phyloP scores from a whole-genome alignment of 345 rosid species.

The Melaleuca quinquenervia region DNA sequence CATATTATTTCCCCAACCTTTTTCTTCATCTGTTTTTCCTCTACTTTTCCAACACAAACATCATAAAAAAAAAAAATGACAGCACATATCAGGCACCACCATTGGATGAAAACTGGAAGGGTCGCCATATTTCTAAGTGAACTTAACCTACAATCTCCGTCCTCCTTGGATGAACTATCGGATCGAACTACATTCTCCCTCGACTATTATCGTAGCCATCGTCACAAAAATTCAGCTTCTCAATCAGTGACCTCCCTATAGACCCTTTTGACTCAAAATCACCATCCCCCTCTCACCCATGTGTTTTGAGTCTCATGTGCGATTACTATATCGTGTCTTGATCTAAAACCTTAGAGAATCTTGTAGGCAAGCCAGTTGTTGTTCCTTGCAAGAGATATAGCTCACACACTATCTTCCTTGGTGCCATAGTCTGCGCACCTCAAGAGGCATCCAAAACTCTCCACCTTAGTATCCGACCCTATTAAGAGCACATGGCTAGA shows the following conservation, averaged over 20 bases:
- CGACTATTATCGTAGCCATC: background rate
- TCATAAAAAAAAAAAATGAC: background rate
- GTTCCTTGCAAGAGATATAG: background rate
- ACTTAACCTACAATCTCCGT: background rate
- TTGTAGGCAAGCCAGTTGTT: background rate
- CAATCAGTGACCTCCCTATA: background rate
- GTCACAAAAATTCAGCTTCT: background rate
- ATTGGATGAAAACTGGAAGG: background rate
- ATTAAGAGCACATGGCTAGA: background rate
- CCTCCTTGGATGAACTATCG: background rate
- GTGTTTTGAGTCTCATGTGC: background rate
- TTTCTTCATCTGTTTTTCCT: too few species aligned
- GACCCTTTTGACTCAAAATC: background rate
- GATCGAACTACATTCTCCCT: background rate
- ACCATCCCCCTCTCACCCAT: background rate
- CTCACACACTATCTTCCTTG: background rate
- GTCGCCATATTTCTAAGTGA: background rate
- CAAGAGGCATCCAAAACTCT: background rate
- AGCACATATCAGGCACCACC: background rate
- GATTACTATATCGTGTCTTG: background rate
- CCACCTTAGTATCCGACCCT: background rate
- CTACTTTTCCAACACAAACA: too few species aligned
- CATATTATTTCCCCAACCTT: too few species aligned
- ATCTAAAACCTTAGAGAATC: background rate
- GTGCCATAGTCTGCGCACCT: background rate